Base-by-base conservation (phyloP, 1,284 basidiomycete genomes). In the Cutaneotrichosporon daszewskae region DNA sequence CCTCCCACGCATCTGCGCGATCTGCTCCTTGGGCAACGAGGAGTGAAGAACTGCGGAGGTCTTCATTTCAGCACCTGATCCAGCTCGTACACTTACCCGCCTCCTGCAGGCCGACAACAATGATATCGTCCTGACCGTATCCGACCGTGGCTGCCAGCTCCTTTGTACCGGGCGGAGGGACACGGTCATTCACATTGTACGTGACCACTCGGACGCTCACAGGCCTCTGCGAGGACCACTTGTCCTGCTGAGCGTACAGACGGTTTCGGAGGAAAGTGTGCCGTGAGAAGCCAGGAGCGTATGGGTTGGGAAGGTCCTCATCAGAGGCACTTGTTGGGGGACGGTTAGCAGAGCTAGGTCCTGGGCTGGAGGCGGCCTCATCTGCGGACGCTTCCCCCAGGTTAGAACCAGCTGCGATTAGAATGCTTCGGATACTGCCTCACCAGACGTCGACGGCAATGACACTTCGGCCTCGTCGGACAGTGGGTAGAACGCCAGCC, bases 1-100 rank as follows among this genome's bases (percentile, higher is more conserved):
- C 42, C 58, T 79, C 77, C 79, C 79, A 81, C 32, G 74, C 69
- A 14, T 73, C 58, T 0, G 77, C 77, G 14, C 78, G 73, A 40
- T 66, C 43, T 20, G 44, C 56, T 2, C 64, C 64, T 29, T 64
- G 65, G 6, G 65, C 60, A 3, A 66, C 40, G 11, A 69, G 47
- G 26, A 69, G 37, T 0, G 65, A 58, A n/a, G 55, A 49, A 43
- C 57, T 55, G 8, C 66, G 49, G 0, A 69, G 55, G 28, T 69
- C 66, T 59, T 45, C 31, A 48, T 36, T 18, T 9, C 17, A 19
- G n/a, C 2, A 8, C 27, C 16, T 1, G n/a, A 19, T 3, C 32
- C 13, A 3, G 23, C 13, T 38, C 3, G 2, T 13, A 3, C 1
- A 52, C 61, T 32, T 31, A 64, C 63, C 64, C 13, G 58, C 63